Conservation (phyloP, 2,329 filamentous ascomycete species). For the Epicoccum sorghinum region DNA sequence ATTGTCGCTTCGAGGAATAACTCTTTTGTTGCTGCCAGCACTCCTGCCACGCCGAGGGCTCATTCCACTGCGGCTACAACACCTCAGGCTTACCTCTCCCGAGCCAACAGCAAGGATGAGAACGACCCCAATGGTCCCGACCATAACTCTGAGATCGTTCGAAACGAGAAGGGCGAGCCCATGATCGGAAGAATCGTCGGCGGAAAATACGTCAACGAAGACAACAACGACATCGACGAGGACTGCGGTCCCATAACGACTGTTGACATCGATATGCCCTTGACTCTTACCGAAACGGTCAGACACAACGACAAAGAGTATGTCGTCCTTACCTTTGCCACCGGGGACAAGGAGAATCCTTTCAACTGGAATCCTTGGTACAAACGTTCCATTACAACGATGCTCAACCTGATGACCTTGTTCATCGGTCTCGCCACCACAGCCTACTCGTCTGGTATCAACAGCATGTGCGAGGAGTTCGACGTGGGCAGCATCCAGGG, state of each 20-base stretch:
- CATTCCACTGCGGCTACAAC: slow-evolving; percentile 17
- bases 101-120: slow-evolving; percentile 15
- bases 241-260: slow-evolving; percentile 33
- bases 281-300: slow-evolving; percentile 35
- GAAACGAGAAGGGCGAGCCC: slow-evolving; percentile 33
- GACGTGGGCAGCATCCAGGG: slow-evolving; percentile 29
- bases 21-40: slow-evolving; percentile 7
- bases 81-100: slow-evolving; percentile 16
- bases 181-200: slow-evolving; percentile 32
- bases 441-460: slow-evolving; percentile 35
- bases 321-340: slow-evolving; percentile 33
- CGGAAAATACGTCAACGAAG: slow-evolving; percentile 29
- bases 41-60: slow-evolving; percentile 13
- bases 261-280: slow-evolving; percentile 36
- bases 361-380: slow-evolving; percentile 40
- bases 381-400: slow-evolving; percentile 36
- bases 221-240: slow-evolving; percentile 29
- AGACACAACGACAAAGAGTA: slow-evolving; percentile 34
- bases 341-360: slow-evolving; percentile 33
- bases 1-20: slow-evolving; percentile 7
- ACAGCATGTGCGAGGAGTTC: slow-evolving; percentile 36
- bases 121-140: slow-evolving; percentile 8
- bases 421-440: slow-evolving; percentile 37
- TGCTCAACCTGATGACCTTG: slow-evolving; percentile 36
- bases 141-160: slow-evolving; percentile 22